Evolutionary conservation across 176 grass and related monocot genomes (phyloP).

Genomic region (Dactylis glomerata): DNA sequence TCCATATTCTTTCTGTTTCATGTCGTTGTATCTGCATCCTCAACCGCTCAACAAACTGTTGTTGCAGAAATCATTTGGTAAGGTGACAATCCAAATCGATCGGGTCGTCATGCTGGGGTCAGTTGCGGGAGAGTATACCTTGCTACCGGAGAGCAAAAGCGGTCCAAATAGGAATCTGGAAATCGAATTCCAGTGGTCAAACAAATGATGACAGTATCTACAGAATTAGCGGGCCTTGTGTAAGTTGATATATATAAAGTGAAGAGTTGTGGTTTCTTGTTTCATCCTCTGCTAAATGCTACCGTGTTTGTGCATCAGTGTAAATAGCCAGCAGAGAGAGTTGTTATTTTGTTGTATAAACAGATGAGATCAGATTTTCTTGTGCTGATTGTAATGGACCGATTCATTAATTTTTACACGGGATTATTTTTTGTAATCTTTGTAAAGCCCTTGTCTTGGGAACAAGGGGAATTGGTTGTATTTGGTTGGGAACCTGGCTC

Average conservation of each 20-base stretch:
- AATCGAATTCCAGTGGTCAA: conserved; percentile 99
- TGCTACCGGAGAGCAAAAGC: conserved; percentile 96
- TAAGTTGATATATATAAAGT: conserved; percentile 48
- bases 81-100: conserved; percentile 96
- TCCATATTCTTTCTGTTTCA: neutral
- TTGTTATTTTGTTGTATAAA: conserved; percentile 40
- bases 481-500: neutral
- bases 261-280: conserved; percentile 36
- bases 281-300: conserved; percentile 45
- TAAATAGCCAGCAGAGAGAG: conserved; percentile 63
- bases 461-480: neutral
- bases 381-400: conserved; percentile 47
- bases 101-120: conserved; percentile 98
- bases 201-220: conserved; percentile 70
- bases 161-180: conserved; percentile 88
- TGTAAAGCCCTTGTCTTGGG: conserved; percentile 7
- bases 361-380: conserved; percentile 40
- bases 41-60: neutral
- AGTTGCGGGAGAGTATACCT: conserved; percentile 84
- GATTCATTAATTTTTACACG: conserved; percentile 43
- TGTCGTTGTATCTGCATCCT: neutral
- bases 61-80: conserved; percentile 92
- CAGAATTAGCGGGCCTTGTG: conserved; percentile 26
- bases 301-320: conserved; percentile 51
- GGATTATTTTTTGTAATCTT: conserved; percentile 34